Evolutionary conservation across 2,329 filamentous ascomycete species (phyloP).

Genomic region (Aspergillus aculeatus): DNA sequence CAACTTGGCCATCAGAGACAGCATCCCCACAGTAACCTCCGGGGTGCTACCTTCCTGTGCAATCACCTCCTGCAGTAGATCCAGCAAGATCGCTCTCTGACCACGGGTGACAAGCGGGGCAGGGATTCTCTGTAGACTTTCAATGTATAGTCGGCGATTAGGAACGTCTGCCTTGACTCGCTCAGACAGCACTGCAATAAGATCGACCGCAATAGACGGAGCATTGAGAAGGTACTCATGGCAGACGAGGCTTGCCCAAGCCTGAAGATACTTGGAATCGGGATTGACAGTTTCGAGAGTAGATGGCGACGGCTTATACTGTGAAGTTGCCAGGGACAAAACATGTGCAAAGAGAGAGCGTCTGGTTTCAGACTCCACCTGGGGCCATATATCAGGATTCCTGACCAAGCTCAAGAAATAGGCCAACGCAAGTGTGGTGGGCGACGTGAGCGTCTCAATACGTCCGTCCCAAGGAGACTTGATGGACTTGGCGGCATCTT

Average conservation of each 20-base stretch:
- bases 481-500: constrained; percentile 27
- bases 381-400: constrained; percentile 30
- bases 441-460: constrained; percentile 34
- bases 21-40: constrained; percentile 31
- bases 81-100: constrained; percentile 34
- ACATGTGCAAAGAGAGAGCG: constrained; percentile 35
- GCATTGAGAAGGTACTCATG: constrained; percentile 40
- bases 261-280: constrained; percentile 34
- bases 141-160: constrained; percentile 31
- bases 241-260: constrained; percentile 40
- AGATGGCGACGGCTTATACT: constrained; percentile 25
- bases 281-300: constrained; percentile 27
- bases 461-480: constrained; percentile 39
- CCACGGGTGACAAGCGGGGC: constrained; percentile 38
- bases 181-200: constrained; percentile 35
- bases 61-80: constrained; percentile 35
- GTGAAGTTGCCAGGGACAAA: constrained; percentile 31
- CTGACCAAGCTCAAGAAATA: constrained; percentile 36
- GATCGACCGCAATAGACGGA: constrained; percentile 33
- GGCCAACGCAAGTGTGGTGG: constrained; percentile 32
- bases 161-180: constrained; percentile 30
- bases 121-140: constrained; percentile 39
- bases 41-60: constrained; percentile 27
- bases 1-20: constrained; percentile 42
- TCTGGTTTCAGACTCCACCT: constrained; percentile 31